These are phyloP conservation scores for Eragrostis nindensis DNA, from an alignment of 176 grass and related monocot species.

Conservation along the genomic window DNA sequence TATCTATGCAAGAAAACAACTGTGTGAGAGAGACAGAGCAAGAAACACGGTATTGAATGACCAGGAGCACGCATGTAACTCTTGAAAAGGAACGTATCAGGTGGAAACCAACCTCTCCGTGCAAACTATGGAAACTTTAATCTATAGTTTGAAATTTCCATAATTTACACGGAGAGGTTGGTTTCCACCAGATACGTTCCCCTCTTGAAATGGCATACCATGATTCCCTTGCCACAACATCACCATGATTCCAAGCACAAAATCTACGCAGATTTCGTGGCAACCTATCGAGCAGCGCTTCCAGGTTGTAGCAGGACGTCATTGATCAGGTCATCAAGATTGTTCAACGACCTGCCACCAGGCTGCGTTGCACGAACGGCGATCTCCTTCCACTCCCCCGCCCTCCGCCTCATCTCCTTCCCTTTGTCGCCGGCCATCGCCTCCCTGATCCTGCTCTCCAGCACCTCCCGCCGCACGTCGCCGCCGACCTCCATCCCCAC, in stretches of 20 bases:
- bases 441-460: conserved; percentile 15
- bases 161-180: too few species aligned
- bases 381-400: conserved; percentile 11
- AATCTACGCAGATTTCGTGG: background rate
- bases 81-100: too few species aligned
- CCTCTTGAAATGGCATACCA: too few species aligned
- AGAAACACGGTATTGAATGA: too few species aligned
- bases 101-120: too few species aligned
- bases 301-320: background rate
- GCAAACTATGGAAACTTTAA: too few species aligned
- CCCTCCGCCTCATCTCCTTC: conserved; percentile 28
- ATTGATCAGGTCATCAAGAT: background rate
- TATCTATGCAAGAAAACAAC: too few species aligned
- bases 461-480: conserved; percentile 20
- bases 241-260: background rate
- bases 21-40: too few species aligned
- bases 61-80: too few species aligned
- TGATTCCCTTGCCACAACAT: background rate
- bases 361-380: conserved; percentile 13
- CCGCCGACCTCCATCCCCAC: conserved; percentile 29
- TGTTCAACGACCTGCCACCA: background rate
- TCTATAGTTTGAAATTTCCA: too few species aligned
- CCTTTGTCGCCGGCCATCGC: conserved; percentile 41
- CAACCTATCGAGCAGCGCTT: background rate
- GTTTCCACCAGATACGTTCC: too few species aligned